A percentile compares a stretch with the other conserved stretches of the same genome.
Conservation (phyloP, 108 stramenopile species). For the Epithemia pelagica region DNA sequence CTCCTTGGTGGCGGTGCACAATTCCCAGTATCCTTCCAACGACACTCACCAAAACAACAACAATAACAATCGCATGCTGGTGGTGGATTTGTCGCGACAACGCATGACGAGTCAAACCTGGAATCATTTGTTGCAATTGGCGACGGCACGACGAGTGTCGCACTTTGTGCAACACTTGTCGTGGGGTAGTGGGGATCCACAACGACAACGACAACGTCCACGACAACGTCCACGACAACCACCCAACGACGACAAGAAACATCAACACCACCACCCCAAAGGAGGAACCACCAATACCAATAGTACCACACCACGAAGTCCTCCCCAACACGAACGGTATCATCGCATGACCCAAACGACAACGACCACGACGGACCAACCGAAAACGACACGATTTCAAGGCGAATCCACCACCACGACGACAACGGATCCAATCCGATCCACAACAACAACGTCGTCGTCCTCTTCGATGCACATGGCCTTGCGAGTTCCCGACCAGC, state of each 20-base stretch:
- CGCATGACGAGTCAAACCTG: slow-evolving; percentile 74
- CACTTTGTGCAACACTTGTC: slow-evolving; percentile 58
- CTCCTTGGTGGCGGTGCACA: slow-evolving; percentile 55
- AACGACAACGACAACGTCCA: slow-evolving; percentile 26
- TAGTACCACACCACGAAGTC: no score
- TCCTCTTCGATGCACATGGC: slow-evolving; percentile 68
- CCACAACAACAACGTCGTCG: no score
- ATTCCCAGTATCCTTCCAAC: slow-evolving; percentile 3
- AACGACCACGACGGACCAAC: no score
- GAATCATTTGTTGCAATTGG: slow-evolving; percentile 60
- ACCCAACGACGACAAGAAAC: neutral
- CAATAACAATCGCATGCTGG: slow-evolving; percentile 24
- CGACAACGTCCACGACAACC: neutral
- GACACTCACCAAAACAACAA: neutral
- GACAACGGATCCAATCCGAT: no score
- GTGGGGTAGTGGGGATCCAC: slow-evolving; percentile 72
- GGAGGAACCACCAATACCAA: neutral
- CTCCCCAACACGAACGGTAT: no score
- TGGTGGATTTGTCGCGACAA: slow-evolving; percentile 74
- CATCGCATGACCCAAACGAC: no score
- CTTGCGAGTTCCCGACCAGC: slow-evolving; percentile 53
- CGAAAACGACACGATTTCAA: no score
- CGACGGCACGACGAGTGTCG: slow-evolving; percentile 27
- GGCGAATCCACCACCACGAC: no score
- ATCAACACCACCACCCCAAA: neutral